Evolutionary conservation across 768 basidiomycete species (phyloP).

Genomic region (Lyophyllum decastes): DNA sequence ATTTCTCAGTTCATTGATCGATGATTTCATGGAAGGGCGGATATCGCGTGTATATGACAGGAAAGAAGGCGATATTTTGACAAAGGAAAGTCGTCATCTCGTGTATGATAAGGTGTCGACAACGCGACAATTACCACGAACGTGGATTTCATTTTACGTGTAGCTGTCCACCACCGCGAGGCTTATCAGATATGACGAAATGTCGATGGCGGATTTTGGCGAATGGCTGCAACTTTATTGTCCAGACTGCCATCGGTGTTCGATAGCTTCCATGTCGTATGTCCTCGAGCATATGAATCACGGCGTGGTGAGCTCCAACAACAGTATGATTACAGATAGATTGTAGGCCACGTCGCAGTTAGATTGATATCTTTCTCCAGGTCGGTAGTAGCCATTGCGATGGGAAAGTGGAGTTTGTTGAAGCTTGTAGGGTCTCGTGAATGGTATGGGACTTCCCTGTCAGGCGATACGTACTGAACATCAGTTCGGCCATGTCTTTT

Average conservation of each 20-base stretch:
- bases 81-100: neutral
- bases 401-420: neutral
- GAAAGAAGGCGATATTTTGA: neutral
- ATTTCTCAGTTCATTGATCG: slow-evolving; percentile 3
- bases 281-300: neutral
- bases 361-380: neutral
- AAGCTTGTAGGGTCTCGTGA: neutral
- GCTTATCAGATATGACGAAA: neutral
- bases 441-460: neutral
- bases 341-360: neutral
- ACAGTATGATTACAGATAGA: neutral
- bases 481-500: neutral
- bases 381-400: neutral
- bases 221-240: neutral
- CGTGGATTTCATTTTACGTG: slow-evolving; percentile 5
- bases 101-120: neutral
- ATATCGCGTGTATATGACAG: neutral
- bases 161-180: neutral
- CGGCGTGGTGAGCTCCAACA: neutral
- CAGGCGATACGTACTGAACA: neutral
- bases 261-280: neutral
- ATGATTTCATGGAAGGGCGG: neutral
- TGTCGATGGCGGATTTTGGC: neutral
- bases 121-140: neutral
- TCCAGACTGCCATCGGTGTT: neutral